A percentile compares a stretch with the other conserved stretches of the same genome.
Conservation (phyloP, 495 filamentous ascomycete species). For the Parathielavia hyrcaniae region DNA sequence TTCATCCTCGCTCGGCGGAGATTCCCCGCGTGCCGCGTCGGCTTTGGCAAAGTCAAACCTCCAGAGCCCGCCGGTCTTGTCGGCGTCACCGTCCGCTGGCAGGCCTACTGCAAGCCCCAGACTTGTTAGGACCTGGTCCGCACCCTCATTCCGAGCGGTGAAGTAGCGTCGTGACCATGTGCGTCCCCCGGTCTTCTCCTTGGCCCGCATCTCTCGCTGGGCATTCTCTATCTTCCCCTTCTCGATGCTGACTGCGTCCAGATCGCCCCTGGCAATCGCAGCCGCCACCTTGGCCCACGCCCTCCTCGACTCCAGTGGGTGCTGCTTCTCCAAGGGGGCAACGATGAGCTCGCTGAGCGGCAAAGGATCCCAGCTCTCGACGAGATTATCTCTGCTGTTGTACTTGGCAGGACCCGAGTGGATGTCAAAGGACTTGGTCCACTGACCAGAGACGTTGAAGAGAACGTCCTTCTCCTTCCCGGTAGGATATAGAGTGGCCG, state of each 20-base stretch:
- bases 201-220: slow-evolving; percentile 76
- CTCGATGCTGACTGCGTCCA: slow-evolving; percentile 68
- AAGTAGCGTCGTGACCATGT: slow-evolving; percentile 89
- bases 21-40: slow-evolving; percentile 37
- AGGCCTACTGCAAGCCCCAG: slow-evolving; percentile 55
- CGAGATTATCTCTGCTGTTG: slow-evolving; percentile 39
- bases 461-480: slow-evolving; percentile 73
- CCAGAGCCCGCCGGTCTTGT: slow-evolving; percentile 87
- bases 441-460: slow-evolving; percentile 84
- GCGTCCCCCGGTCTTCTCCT: slow-evolving; percentile 68
- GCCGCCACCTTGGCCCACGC: slow-evolving; percentile 83
- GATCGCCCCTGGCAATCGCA: slow-evolving; percentile 72
- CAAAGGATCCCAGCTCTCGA: slow-evolving; percentile 64
- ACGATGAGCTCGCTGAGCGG: slow-evolving; percentile 65
- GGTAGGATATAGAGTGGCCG: slow-evolving; percentile 66
- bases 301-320: slow-evolving; percentile 77
- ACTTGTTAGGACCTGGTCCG: slow-evolving; percentile 51
- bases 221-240: slow-evolving; percentile 88
- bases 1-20: slow-evolving; percentile 37
- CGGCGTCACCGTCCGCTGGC: slow-evolving; percentile 54
- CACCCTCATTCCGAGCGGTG: slow-evolving; percentile 42
- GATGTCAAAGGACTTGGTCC: slow-evolving; percentile 79
- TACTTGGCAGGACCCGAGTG: slow-evolving; percentile 65
- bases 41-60: slow-evolving; percentile 67
- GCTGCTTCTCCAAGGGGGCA: slow-evolving; percentile 71